Conservation (phyloP, 495 filamentous ascomycete species). For the Geoglossum glabrum region DNA sequence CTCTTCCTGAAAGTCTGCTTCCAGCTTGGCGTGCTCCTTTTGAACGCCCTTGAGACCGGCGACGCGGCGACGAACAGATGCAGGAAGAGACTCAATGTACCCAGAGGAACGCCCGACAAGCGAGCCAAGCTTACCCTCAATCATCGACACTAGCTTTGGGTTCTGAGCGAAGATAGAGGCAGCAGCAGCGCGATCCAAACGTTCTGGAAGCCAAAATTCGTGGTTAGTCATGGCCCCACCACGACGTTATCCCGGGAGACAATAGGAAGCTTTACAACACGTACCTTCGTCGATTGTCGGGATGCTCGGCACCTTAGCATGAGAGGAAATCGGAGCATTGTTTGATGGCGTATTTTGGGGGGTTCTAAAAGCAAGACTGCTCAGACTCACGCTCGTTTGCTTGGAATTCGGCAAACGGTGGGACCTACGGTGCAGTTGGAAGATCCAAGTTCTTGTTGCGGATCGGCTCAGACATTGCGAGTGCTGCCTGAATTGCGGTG, state of each 20-base stretch:
- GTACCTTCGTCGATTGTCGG: conserved; percentile 98
- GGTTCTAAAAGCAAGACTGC: conserved; percentile 34
- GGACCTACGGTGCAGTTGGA: conserved; percentile 61
- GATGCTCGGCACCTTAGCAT: conserved; percentile 86
- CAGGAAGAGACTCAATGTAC: conserved; percentile 89
- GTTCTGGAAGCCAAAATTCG: conserved; percentile 35
- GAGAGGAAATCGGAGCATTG: conserved; percentile 92
- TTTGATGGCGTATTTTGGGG: conserved; percentile 90
- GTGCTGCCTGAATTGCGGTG: neutral
- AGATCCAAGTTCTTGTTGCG: conserved; percentile 75
- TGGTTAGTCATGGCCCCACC: neutral
- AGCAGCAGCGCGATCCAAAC: conserved; percentile 66
- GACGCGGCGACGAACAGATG: conserved; percentile 75
- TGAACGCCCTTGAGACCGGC: conserved; percentile 92
- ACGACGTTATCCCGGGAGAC: neutral
- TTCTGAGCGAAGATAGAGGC: conserved; percentile 87
- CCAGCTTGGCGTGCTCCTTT: conserved; percentile 94
- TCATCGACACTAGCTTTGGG: conserved; percentile 83
- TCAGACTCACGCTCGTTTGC: conserved; percentile 11
- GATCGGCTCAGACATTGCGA: conserved; percentile 73
- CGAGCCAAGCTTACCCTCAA: conserved; percentile 83
- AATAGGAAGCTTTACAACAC: conserved; percentile 14
- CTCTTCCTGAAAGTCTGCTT: conserved; percentile 95
- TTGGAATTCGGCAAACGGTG: conserved; percentile 6
- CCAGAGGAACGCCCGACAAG: conserved; percentile 91